Percentiles rank a stretch among this genome's conserved stretches.
Evolutionary conservation across 306 rosid genomes (phyloP).

Genomic region (Vachellia collinsii): DNA sequence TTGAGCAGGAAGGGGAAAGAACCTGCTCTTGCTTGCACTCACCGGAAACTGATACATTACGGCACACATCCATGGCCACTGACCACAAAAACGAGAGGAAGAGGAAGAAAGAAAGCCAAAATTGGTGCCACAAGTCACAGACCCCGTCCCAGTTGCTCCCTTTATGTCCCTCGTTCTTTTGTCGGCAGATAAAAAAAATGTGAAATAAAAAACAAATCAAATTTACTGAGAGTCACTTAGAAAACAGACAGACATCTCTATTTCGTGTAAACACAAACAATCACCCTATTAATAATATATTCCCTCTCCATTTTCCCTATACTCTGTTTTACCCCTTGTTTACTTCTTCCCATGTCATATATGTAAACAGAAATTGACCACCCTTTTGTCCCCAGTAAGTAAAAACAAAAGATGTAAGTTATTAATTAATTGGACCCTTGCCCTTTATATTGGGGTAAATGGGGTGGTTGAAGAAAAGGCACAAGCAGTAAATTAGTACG

Average conservation of each 20-base stretch:
- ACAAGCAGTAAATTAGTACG: background rate
- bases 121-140: constrained; percentile 25
- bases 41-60: constrained; percentile 45
- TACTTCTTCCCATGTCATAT: background rate
- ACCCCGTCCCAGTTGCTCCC: constrained; percentile 10
- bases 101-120: background rate
- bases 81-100: constrained; percentile 3
- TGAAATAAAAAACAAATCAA: constrained; percentile 34
- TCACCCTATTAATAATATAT: background rate
- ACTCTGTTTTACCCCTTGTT: constrained; percentile 9
- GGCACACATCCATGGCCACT: constrained; percentile 38
- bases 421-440: background rate
- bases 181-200: constrained; percentile 67
- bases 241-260: constrained; percentile 42
- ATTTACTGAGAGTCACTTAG: constrained; percentile 40
- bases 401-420: background rate
- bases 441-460: constrained; percentile 1
- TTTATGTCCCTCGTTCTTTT: constrained; percentile 49
- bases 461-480: constrained; percentile 14
- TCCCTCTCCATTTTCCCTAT: background rate
- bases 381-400: background rate
- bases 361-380: background rate
- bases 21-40: constrained; percentile 39
- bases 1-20: constrained; percentile 24
- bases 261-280: constrained; percentile 32